A percentile compares a stretch with the other conserved stretches of the same genome.
Evolutionary conservation across 306 rosid species (phyloP).

Genomic region (Medicago truncatula): DNA sequence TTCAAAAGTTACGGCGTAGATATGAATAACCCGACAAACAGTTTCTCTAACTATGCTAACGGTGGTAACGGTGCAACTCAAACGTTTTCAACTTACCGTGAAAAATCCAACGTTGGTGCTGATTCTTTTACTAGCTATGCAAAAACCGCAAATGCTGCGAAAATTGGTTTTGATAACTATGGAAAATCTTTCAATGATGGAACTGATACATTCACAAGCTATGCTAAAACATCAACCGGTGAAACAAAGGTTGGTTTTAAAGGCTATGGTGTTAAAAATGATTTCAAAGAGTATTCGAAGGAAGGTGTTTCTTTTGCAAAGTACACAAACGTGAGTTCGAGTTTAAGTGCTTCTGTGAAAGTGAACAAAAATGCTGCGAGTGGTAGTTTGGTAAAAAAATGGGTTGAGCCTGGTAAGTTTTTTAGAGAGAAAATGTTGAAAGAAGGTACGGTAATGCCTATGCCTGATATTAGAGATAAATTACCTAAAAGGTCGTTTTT

Average conservation of each 20-base stretch:
- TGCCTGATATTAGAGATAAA: slow-evolving; percentile 89
- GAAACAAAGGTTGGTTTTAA: slow-evolving; percentile 60
- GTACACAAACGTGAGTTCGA: slow-evolving; percentile 62
- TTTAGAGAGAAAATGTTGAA: slow-evolving; percentile 79
- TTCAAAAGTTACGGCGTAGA: slow-evolving; percentile 70
- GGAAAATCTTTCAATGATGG: slow-evolving; percentile 90
- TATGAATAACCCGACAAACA: slow-evolving; percentile 72
- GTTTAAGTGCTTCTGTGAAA: neutral
- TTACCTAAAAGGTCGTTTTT: slow-evolving; percentile 93
- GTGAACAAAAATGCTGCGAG: slow-evolving; percentile 26
- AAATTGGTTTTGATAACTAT: slow-evolving; percentile 69
- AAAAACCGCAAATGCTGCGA: slow-evolving; percentile 59
- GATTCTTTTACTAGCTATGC: slow-evolving; percentile 78
- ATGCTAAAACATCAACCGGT: slow-evolving; percentile 55
- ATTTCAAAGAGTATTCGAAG: slow-evolving; percentile 83
- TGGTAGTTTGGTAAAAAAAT: slow-evolving; percentile 69
- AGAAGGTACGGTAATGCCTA: slow-evolving; percentile 74
- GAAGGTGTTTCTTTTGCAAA: slow-evolving; percentile 48
- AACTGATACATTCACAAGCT: slow-evolving; percentile 73
- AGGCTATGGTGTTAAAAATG: slow-evolving; percentile 78
- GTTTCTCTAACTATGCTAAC: slow-evolving; percentile 70
- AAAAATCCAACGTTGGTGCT: slow-evolving; percentile 78
- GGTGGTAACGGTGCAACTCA: slow-evolving; percentile 74
- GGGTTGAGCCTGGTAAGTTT: slow-evolving; percentile 96
- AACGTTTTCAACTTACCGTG: slow-evolving; percentile 77